Base-by-base conservation (phyloP, 2,329 filamentous ascomycete species). In the Tolypocladium ophioglossoides region DNA sequence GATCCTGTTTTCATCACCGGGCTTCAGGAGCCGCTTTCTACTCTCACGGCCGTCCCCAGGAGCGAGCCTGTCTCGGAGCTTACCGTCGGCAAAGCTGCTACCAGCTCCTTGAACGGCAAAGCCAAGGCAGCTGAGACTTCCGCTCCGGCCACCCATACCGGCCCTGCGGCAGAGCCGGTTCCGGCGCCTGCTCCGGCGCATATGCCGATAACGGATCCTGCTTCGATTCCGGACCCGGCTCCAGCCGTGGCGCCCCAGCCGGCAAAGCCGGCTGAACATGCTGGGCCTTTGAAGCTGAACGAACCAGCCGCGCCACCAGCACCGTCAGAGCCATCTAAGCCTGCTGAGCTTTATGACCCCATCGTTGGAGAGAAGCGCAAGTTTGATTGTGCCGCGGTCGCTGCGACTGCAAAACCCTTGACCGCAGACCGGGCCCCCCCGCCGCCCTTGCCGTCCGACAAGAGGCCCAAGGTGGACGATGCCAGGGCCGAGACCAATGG, bases 391-490 rank as follows among this genome's bases (percentile, higher is more conserved):
- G 62, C 62, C 18, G 50, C 58, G 1, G 52, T 14, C 24, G 24
- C 7, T 30, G 41, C 41, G 8, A 11, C 41, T 5, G 24, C 16
- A 4, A n/a, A 47, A 18, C 24, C 44, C 1, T 12, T 32, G 16
- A 4, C 16, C 8, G 16, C 6, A 18, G 44, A 32, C 10, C 44
- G 30, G 30, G 44, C 27, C 44, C 14, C 12, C 11, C 9, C 27
- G 10, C 16, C 18, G 9, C 18, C 44, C n/a, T n/a, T 30, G 27
- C 64, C 64, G 3, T 56, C 61, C 2, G 68, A 68, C 46, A 76
- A 75, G 62, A 76, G 75, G 58, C 64, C 67, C 52, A 74, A 72
- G 59, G 64, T 70, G 8, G 68, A 70, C 44, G 68, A 70, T 41
- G 61, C 61, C n/a, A 52, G 48, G 10, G 46, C 55, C 37, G 59